Evolutionary conservation across 2,329 filamentous ascomycete species (phyloP).

Genomic region (Trichoderma sp.): DNA sequence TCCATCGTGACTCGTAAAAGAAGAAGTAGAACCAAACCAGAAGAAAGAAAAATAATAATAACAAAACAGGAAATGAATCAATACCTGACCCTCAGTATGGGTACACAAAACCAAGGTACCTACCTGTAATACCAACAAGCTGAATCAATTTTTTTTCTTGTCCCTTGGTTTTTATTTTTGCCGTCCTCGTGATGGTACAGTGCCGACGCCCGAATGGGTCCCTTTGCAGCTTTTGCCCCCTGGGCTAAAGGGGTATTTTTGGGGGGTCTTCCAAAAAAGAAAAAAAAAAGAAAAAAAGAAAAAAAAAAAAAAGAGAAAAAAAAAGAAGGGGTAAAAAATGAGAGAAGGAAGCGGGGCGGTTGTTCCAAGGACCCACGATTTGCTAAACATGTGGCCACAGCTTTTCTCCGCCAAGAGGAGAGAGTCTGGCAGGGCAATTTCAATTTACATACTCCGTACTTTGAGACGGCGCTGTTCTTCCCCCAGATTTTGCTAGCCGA

Average conservation of each 20-base stretch:
- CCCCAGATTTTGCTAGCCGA: conserved; percentile 15
- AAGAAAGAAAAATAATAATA: background rate
- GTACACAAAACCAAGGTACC: background rate
- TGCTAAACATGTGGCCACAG: conserved; percentile 12
- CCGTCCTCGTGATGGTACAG: conserved; percentile 30
- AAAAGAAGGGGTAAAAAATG: background rate
- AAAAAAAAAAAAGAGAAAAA: background rate
- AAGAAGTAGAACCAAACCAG: background rate
- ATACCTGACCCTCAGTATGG: background rate
- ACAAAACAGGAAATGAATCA: background rate
- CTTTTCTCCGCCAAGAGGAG: background rate
- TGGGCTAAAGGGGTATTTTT: background rate
- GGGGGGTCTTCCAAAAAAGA: background rate
- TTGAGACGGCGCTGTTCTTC: conserved; percentile 7
- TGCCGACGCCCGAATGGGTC: conserved; percentile 22
- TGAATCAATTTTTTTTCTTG: conserved; percentile 1
- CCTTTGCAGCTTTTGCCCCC: background rate
- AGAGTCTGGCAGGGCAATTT: background rate
- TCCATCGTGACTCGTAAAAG: conserved; percentile 22
- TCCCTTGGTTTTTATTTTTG: conserved; percentile 25
- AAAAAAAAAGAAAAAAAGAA: background rate
- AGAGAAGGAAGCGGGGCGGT: background rate
- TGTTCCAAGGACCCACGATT: background rate
- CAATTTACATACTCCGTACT: too few species aligned
- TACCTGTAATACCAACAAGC: background rate